Evolutionary conservation across 2,329 filamentous ascomycete genomes (phyloP).

Genomic region (Colletotrichum gigasporum): DNA sequence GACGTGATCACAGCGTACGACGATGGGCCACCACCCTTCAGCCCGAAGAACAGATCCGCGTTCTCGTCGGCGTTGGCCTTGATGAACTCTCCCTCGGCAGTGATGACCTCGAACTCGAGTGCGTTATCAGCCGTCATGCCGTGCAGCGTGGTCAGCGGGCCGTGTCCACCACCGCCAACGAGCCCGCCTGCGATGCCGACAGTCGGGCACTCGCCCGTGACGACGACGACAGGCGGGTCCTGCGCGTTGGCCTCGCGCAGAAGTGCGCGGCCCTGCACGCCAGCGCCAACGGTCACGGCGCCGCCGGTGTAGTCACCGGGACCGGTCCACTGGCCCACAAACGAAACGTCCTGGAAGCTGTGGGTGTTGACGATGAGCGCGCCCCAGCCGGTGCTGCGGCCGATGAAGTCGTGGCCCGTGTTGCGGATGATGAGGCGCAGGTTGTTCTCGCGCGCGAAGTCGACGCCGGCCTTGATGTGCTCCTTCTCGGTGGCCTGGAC

Average conservation of each 20-base stretch:
- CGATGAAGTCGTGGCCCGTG: slow-evolving; percentile 66
- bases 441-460: slow-evolving; percentile 46
- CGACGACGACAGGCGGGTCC: slow-evolving; percentile 50
- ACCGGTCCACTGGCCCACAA: slow-evolving; percentile 45
- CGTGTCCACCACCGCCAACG: slow-evolving; percentile 67
- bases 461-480: slow-evolving; percentile 42
- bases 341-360: slow-evolving; percentile 55
- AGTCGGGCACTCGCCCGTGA: slow-evolving; percentile 64
- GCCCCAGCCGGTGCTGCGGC: slow-evolving; percentile 69
- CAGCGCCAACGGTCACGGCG: slow-evolving; percentile 62
- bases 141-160: slow-evolving; percentile 53
- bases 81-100: slow-evolving; percentile 52
- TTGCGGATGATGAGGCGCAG: slow-evolving; percentile 64
- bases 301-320: slow-evolving; percentile 55
- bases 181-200: slow-evolving; percentile 71
- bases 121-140: slow-evolving; percentile 58
- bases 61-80: slow-evolving; percentile 55
- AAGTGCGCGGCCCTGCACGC: slow-evolving; percentile 57
- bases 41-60: slow-evolving; percentile 65
- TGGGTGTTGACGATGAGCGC: slow-evolving; percentile 66
- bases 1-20: slow-evolving; percentile 62
- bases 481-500: slow-evolving; percentile 33
- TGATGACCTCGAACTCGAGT: slow-evolving; percentile 56
- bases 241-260: slow-evolving; percentile 50
- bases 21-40: slow-evolving; percentile 61